These are phyloP conservation scores for Trametes punicea DNA, from an alignment of 768 basidiomycete species.

Conservation along the genomic window DNA sequence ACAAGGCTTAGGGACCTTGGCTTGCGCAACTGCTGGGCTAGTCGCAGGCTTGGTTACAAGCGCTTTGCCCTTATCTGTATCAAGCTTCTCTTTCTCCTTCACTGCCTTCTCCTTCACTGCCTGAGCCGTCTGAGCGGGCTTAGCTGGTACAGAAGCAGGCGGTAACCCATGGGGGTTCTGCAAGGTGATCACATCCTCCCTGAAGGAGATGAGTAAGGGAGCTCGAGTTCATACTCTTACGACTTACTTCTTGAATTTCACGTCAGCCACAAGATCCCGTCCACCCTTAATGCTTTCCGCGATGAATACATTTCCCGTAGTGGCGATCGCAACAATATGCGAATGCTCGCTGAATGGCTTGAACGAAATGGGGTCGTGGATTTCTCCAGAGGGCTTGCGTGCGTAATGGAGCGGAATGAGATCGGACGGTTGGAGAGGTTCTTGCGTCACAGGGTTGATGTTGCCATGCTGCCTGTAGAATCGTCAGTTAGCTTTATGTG, in stretches of 20 bases:
- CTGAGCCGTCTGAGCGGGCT: slow-evolving; percentile 27
- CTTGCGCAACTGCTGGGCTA: slow-evolving; percentile 39
- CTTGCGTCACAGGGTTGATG: slow-evolving; percentile 73
- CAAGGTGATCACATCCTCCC: slow-evolving; percentile 88
- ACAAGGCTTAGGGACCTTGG: slow-evolving; percentile 68
- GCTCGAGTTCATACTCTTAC: not conserved
- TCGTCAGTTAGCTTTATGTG: not conserved
- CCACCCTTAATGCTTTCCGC: slow-evolving; percentile 88
- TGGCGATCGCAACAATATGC: slow-evolving; percentile 86
- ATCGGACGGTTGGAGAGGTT: slow-evolving; percentile 64
- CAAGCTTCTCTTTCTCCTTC: slow-evolving; percentile 4
- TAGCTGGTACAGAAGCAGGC: slow-evolving; percentile 45
- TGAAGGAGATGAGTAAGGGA: slow-evolving; percentile 27
- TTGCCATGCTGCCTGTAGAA: slow-evolving; percentile 74
- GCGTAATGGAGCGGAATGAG: slow-evolving; percentile 80
- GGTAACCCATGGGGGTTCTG: slow-evolving; percentile 86
- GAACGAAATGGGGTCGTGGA: slow-evolving; percentile 96
- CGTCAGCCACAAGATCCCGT: slow-evolving; percentile 81
- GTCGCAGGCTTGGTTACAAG: slow-evolving; percentile 30
- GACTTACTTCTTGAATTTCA: slow-evolving; percentile 75
- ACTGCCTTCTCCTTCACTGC: slow-evolving; percentile 23
- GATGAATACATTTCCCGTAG: slow-evolving; percentile 90
- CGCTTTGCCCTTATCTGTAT: slow-evolving; percentile 31
- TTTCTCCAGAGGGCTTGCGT: slow-evolving; percentile 80
- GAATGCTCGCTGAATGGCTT: slow-evolving; percentile 97